Evolutionary conservation across 2,329 filamentous ascomycete genomes (phyloP), one percentile per base, ranked within the genome.

Genomic region (Chaetomium strumarium): DNA sequence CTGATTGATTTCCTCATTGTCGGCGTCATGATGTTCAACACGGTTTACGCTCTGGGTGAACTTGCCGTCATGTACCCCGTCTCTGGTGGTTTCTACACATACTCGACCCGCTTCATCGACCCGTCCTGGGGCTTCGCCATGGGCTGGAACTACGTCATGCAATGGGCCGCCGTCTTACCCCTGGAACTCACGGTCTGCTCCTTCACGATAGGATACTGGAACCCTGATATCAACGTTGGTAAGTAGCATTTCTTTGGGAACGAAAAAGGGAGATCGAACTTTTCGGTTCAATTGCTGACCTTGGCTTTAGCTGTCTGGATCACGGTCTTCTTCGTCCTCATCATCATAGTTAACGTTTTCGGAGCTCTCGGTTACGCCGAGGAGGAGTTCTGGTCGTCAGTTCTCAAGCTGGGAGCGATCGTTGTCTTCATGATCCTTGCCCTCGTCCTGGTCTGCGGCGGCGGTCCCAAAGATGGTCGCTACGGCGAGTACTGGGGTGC

Each of bases 1-100:
- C 61, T 78, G 36, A 68, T 78, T 53, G 75, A 75, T 63, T 83
- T 82, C 65, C 55, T 69, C 40, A 77, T 82, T 56, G 74, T 80
- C 57, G 80, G 80, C 66, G 53, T 79, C 61, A 81, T 83, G 78
- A 77, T 83, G 68, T 78, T 81, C 66, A 78, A 80, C 68, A 78
- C 79, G 52, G 74, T 83, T 56, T 79, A 79, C 62, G 80, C 80
- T 53, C 75, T 84, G 46, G 80, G 79, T 58, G 81, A 84, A 63
- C 67, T 84, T 47, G 78, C 80, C 52, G 76, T 83, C 62, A 75
- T 83, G 71, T 84, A 77, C 57, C 80, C 80, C 14, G 75, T 83
- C 62, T 81, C 79, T 61, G 80, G 80, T 65, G 79, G 78, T 58
- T 84, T 84, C 72, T 83, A 81, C 62, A 79, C 77, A 24, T 83